phyloP scores from a whole-genome alignment of 176 grass and related monocot species.

The Guadua angustifolia region DNA sequence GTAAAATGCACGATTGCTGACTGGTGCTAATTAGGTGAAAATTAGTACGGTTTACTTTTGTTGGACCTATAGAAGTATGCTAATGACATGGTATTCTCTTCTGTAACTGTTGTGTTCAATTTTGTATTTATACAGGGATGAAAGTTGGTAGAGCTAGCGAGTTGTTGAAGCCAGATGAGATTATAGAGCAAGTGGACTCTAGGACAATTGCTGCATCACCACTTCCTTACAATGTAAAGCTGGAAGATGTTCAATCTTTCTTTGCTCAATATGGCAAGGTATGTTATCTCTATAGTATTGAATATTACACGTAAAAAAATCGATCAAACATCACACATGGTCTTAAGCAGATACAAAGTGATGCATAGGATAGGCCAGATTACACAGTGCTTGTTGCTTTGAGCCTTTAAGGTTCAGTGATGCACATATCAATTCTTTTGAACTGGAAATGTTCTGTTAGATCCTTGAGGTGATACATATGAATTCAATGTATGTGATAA shows the following conservation, averaged over 20 bases:
- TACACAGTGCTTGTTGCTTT: constrained; percentile 1
- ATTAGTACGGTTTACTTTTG: constrained; percentile 11
- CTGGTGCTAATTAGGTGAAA: neutral
- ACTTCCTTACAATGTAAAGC: constrained; percentile 78
- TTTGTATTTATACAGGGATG: constrained; percentile 57
- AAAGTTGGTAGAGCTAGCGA: constrained; percentile 71
- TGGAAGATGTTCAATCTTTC: constrained; percentile 81
- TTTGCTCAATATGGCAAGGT: constrained; percentile 77
- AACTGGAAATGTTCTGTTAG: neutral
- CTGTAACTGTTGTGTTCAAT: constrained; percentile 15
- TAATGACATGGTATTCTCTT: constrained; percentile 5
- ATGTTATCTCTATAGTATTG: constrained; percentile 21
- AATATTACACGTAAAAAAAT: constrained; percentile 17
- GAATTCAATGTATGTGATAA: constrained; percentile 21
- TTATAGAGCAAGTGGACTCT: constrained; percentile 76
- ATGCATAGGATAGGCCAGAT: neutral
- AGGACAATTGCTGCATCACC: constrained; percentile 84
- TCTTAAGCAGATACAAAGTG: constrained; percentile 19
- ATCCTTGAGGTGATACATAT: neutral
- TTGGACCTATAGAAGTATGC: constrained; percentile 13
- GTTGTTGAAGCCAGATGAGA: constrained; percentile 71
- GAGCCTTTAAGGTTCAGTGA: constrained; percentile 10
- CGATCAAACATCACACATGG: neutral
- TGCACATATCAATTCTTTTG: neutral
- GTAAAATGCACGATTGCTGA: neutral